Conservation (phyloP, 176 grass and related monocot genomes). For the Aegilops speltoides region DNA sequence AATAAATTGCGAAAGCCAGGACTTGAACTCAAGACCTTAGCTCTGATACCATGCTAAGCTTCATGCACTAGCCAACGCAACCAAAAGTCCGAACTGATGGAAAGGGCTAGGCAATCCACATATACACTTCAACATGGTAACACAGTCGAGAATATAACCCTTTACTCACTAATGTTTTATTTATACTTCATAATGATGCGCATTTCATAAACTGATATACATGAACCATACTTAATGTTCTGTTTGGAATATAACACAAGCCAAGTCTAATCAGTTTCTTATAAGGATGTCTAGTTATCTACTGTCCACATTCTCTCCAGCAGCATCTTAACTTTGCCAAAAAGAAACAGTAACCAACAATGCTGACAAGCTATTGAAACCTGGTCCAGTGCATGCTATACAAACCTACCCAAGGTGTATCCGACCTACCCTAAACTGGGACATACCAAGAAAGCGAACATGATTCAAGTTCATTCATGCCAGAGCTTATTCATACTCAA, state of each 20-base stretch:
- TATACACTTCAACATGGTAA: background rate
- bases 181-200: background rate
- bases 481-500: background rate
- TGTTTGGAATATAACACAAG: background rate
- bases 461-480: background rate
- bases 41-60: too few relatives aligned
- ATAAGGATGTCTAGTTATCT: constrained; percentile 12
- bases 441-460: constrained; percentile 17
- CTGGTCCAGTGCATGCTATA: background rate
- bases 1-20: too few relatives aligned
- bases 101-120: too few relatives aligned
- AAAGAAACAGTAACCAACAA: constrained; percentile 13
- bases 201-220: constrained; percentile 11
- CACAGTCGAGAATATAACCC: background rate
- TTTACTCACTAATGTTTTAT: background rate
- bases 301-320: background rate
- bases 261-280: constrained; percentile 25
- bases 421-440: background rate
- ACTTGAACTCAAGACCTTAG: too few relatives aligned
- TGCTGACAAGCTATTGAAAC: background rate
- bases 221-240: background rate
- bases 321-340: background rate
- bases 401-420: background rate
- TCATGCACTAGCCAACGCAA: too few relatives aligned
- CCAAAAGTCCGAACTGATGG: too few relatives aligned